A percentile compares a stretch with the other conserved stretches of the same genome.
phyloP scores from a whole-genome alignment of 495 filamentous ascomycete species.

The Neurospora sp. region DNA sequence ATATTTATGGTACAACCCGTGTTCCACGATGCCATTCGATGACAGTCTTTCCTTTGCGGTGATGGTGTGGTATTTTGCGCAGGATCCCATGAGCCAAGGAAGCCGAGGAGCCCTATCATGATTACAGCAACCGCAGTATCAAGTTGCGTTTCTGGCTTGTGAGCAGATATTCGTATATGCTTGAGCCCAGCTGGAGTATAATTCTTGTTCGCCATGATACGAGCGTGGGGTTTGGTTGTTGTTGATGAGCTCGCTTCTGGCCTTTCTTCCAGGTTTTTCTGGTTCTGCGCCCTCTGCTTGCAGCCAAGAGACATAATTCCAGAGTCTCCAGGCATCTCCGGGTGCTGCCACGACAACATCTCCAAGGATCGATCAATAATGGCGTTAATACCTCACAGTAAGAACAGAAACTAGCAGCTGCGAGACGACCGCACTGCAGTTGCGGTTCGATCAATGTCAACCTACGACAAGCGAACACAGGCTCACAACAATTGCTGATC shows the following conservation, averaged over 20 bases:
- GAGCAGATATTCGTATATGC: not conserved
- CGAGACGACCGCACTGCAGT: not conserved
- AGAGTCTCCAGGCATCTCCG: not conserved
- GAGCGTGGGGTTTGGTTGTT: not conserved
- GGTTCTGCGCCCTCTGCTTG: not conserved
- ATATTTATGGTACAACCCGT: not conserved
- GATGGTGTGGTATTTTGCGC: not conserved
- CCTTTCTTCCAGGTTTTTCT: not conserved
- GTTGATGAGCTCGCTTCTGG: not conserved
- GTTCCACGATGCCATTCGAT: not conserved
- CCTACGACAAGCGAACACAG: not conserved
- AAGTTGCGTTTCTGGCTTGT: not conserved
- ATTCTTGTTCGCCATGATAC: not conserved
- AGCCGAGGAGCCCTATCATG: not conserved
- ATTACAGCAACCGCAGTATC: not conserved
- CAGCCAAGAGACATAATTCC: not conserved
- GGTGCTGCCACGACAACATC: not conserved
- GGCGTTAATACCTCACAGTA: not conserved
- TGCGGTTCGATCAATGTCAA: not conserved
- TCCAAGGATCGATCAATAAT: not conserved
- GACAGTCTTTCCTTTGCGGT: not conserved
- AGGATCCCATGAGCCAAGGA: not conserved
- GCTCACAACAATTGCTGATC: not conserved
- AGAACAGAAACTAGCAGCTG: not conserved
- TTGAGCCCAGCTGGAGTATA: not conserved